Evolutionary conservation across 2,329 filamentous ascomycete species (phyloP).

Genomic region (Penicillium sp.): DNA sequence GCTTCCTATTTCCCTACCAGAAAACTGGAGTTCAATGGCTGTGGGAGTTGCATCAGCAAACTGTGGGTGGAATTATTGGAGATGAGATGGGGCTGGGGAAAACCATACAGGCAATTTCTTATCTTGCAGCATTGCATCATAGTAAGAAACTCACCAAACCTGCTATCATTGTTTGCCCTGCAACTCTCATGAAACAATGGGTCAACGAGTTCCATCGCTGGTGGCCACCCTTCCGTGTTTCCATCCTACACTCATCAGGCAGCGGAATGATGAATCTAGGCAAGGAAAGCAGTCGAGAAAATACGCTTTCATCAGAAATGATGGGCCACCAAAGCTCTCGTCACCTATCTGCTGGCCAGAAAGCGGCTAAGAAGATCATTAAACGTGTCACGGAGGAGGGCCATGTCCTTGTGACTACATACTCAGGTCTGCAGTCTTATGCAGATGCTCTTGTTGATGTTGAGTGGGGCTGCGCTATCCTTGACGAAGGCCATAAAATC

Average conservation of each 20-base stretch:
- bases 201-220: conserved; percentile 97
- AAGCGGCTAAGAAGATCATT: conserved; percentile 75
- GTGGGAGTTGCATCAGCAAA: conserved; percentile 83
- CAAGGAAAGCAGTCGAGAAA: conserved; percentile 61
- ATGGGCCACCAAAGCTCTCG: conserved; percentile 46
- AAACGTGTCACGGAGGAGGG: conserved; percentile 78
- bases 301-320: conserved; percentile 58
- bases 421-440: conserved; percentile 92
- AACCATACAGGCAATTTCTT: conserved; percentile 77
- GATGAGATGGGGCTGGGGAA: conserved; percentile 99
- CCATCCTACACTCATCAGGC: conserved; percentile 90
- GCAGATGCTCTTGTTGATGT: conserved; percentile 75
- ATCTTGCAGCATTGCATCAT: conserved; percentile 87
- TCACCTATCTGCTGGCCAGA: conserved; percentile 53
- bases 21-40: conserved; percentile 97
- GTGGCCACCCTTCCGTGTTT: conserved; percentile 98
- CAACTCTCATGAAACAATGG: conserved; percentile 95
- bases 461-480: conserved; percentile 88
- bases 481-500: conserved; percentile 98
- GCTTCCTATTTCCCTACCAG: conserved; percentile 91
- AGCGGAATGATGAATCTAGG: conserved; percentile 89
- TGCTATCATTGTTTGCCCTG: conserved; percentile 87
- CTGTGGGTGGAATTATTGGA: conserved; percentile 89
- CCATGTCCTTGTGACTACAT: conserved; percentile 92
- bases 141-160: conserved; percentile 81